Evolutionary conservation across 2,329 filamentous ascomycete species (phyloP).

Genomic region (Xylaria sp.): DNA sequence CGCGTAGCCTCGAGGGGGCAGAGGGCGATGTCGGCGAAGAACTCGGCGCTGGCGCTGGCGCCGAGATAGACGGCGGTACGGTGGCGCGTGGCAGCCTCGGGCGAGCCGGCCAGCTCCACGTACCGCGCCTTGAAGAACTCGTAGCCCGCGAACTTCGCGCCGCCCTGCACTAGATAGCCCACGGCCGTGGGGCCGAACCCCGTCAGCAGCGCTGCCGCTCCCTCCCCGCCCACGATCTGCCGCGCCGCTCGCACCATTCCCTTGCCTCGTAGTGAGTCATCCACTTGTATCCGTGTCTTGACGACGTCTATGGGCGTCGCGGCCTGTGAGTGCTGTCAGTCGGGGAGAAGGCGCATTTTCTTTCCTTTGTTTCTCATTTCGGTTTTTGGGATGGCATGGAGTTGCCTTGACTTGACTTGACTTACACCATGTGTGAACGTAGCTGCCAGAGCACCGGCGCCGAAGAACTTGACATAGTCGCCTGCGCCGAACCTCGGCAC

Average conservation of each 20-base stretch:
- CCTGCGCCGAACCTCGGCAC: slow-evolving; percentile 54
- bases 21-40: slow-evolving; percentile 82
- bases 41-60: slow-evolving; percentile 74
- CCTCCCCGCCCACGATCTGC: slow-evolving; percentile 82
- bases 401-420: slow-evolving; percentile 8
- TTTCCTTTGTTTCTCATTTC: not conserved
- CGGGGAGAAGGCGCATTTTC: not conserved
- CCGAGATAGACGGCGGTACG: slow-evolving; percentile 76
- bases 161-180: slow-evolving; percentile 90
- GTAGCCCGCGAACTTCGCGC: slow-evolving; percentile 91
- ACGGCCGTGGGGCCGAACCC: slow-evolving; percentile 87
- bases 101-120: slow-evolving; percentile 73
- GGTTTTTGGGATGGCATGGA: not conserved
- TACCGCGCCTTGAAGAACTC: slow-evolving; percentile 94
- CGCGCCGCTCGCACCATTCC: slow-evolving; percentile 84
- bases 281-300: slow-evolving; percentile 92
- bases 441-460: slow-evolving; percentile 63
- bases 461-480: slow-evolving; percentile 66
- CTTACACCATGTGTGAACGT: slow-evolving; percentile 63
- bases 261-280: slow-evolving; percentile 84
- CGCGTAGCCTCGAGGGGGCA: slow-evolving; percentile 89
- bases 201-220: slow-evolving; percentile 81
- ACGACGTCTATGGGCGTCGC: slow-evolving; percentile 73
- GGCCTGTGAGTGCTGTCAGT: slow-evolving; percentile 51
- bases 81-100: slow-evolving; percentile 56